Base-by-base conservation (phyloP, 176 grass and related monocot species). In the Avena atlantica region DNA sequence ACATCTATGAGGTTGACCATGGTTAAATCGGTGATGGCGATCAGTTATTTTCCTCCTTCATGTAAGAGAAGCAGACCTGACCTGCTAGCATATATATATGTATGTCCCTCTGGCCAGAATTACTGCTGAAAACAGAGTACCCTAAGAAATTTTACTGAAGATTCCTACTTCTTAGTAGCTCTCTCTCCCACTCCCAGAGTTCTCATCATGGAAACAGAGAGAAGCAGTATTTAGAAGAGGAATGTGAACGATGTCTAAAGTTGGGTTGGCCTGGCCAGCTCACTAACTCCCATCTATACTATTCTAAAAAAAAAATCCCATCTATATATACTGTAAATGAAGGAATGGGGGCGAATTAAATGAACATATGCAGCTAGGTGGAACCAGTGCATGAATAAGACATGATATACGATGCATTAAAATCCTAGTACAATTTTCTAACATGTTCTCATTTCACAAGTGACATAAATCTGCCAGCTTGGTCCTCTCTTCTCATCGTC, bases 401-500 rank as follows among this genome's bases (percentile, higher is more conserved):
- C 21, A 4, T 44, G 84, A n/a, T 66, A 3, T 21, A 48, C 23
- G 24, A 36, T 25, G 45, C 42, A 50, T 49, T 37, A 7, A 27
- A 36, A 60, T 2, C 34, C 9, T 64, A 36, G 34, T 36, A 44
- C 17, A 44, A 9, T 44, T 70, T 40, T 44, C 36, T 9, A n/a
- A 44, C 68, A 70, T 9, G 68, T 70, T 70, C 31, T 69, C 31
- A 69, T 19, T 69, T 69, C 66, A 31, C 5, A 36, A 36, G 27
- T 14, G 64, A 56, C 5, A 8, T 77, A 88, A 88, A 88, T 65
- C 47, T 12, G 36, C 15, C 47, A 76, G 6, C n/a, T 67, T 7
- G 68, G 51, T 55, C 42, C 2, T 66, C 14, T 21, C 48, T 55
- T 76, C 21, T 47, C 79, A 68, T 57, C 79, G 4, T 68, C 10